Base-by-base conservation (phyloP, 116 monocot species). In the Dioscorea cayenensis region DNA sequence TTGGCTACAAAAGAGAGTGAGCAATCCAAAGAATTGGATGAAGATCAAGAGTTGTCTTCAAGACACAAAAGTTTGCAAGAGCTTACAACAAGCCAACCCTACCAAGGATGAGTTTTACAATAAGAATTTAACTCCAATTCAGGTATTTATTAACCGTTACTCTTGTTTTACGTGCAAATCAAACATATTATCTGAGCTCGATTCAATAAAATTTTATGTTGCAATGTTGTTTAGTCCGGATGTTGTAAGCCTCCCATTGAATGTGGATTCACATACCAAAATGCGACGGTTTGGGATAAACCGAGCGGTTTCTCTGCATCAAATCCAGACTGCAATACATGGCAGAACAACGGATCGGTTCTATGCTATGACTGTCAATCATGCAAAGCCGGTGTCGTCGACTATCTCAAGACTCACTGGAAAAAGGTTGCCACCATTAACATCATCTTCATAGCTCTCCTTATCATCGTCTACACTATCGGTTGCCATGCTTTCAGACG, bases 211-310 rank as follows among this genome's bases (percentile, higher is more conserved):
- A 1, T 43, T 18, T 6, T 43, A n/a, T 51, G 5, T 68, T 20
- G 38, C 20, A 7, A 25, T 22, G 3, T 65, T 37, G 12, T 63
- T 13, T 72, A 88, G 88, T 88, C 88, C n/a, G 88, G 88, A 65
- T 88, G 88, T 71, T 88, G 88, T 79, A 88, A 84, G 76, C 88
- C 88, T 2, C 88, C 88, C 0, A 70, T 76, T 17, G 81, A 73
- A 19, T 88, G 88, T 36, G 63, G 65, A 52, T 88, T 88, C 74
- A 19, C 28, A 5, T 84, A 79, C 59, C 22, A 20, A 32, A 84
- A 69, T 36, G 70, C 73, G 18, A 88, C 82, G 1, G 2, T 49
- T 5, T 88, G 88, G 88, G 68, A 62, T 37, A 84, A 84, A 16
- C 67, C 73, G 10, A 18, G 11, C 1, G 43, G 21, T 38, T 66